Conservation (phyloP, 2,329 filamentous ascomycete species). For the Clarireedia hainanense region DNA sequence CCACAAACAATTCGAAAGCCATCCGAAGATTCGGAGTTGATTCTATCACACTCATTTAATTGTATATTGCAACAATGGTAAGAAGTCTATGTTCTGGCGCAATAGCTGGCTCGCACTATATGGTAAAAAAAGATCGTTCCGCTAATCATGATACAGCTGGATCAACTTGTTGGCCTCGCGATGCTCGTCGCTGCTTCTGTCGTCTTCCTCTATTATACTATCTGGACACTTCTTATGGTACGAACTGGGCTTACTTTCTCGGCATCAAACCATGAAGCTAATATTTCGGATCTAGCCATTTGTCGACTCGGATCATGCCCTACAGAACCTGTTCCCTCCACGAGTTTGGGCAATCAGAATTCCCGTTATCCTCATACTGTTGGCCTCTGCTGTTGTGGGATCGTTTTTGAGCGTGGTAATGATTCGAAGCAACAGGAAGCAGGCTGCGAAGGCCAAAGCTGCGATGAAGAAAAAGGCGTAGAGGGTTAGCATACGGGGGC, state of each 20-base stretch:
- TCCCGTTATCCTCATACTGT: slow-evolving; percentile 88
- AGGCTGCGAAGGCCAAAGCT: slow-evolving; percentile 85
- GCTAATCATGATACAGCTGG: slow-evolving; percentile 53
- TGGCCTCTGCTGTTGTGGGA: slow-evolving; percentile 88
- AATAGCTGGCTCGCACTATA: background rate
- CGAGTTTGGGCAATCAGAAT: slow-evolving; percentile 99
- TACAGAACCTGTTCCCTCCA: slow-evolving; percentile 91
- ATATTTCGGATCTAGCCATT: slow-evolving; percentile 62
- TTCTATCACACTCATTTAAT: slow-evolving; percentile 24
- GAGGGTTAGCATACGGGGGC: background rate
- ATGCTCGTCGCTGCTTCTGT: slow-evolving; percentile 68
- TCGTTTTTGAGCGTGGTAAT: slow-evolving; percentile 95
- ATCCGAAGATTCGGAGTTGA: slow-evolving; percentile 7
- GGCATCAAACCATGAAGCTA: background rate
- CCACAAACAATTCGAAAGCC: background rate
- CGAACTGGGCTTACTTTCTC: slow-evolving; percentile 15
- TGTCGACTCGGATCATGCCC: slow-evolving; percentile 86
- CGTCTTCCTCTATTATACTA: slow-evolving; percentile 85
- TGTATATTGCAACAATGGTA: slow-evolving; percentile 29
- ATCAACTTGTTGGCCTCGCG: slow-evolving; percentile 72
- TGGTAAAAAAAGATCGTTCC: background rate
- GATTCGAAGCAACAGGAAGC: slow-evolving; percentile 98
- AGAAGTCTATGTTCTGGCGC: background rate
- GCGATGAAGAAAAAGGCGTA: slow-evolving; percentile 81
- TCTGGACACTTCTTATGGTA: slow-evolving; percentile 98